Evolutionary conservation across 352 stramenopile genomes (phyloP), one percentile per base, ranked within the genome.

Genomic region (Thraustochytrium striatum): DNA sequence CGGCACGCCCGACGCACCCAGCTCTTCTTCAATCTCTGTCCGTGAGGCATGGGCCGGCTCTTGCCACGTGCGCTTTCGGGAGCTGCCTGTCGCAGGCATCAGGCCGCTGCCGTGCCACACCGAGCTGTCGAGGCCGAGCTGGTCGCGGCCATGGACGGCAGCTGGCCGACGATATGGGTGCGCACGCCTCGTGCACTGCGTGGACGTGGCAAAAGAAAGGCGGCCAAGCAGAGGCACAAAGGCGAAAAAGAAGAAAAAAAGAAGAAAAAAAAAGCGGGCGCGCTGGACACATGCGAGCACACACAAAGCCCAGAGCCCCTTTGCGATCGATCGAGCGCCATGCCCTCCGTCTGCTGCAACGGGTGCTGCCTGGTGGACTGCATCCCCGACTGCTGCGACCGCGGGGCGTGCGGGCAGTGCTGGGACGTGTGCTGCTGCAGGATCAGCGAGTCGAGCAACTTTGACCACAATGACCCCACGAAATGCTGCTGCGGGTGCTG

Each of bases 401-500:
- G 52, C 11, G 65, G 65, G 5, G 65, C 41, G 41, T 75, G 39
- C 50, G 65, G 65, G 19, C 58, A 75, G 50, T 44, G 21, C n/a
- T 75, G 28, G 30, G 65, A 58, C 32, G 39, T 75, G 19, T 62
- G 43, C 43, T 75, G 65, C 52, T 75, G 65, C 52, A 44, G 32
- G 35, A 50, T 32, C n/a, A 38, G 52, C 39, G 65, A 75, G n/a
- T 58, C 65, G 21, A 36, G 16, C 41, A 61, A 58, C 44, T 75
- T 75, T 21, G 3, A 0, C 7, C 44, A 21, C n/a, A 75, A 75
- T 43, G 65, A 75, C 65, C 65, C 65, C 5, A 61, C 38, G 41
- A 75, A 61, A 32, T 75, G 65, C 65, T 75, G 65, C 65, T 75
- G 65, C 3, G 65, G 65, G 8, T 75, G 44, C 65, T 75, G 65